Conservation (phyloP, 495 filamentous ascomycete species). For the Durotheca rogersii region DNA sequence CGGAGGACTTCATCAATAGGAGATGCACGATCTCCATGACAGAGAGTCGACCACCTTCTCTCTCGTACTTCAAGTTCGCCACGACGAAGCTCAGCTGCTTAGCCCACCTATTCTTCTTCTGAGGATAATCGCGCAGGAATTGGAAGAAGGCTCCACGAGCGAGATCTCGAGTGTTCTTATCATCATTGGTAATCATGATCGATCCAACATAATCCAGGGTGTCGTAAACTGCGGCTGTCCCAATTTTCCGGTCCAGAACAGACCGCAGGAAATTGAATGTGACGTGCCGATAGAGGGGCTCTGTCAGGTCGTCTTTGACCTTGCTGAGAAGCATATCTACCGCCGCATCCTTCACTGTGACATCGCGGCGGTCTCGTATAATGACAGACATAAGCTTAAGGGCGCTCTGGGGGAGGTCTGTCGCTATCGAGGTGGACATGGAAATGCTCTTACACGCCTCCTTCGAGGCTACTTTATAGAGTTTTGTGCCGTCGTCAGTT, state of each 20-base stretch:
- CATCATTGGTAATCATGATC: constrained; percentile 97
- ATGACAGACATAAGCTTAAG: constrained; percentile 84
- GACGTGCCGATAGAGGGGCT: constrained; percentile 84
- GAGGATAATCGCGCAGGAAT: constrained; percentile 92
- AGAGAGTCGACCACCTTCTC: constrained; percentile 82
- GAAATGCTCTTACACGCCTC: constrained; percentile 70
- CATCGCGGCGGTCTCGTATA: constrained; percentile 73
- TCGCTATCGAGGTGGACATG: constrained; percentile 67
- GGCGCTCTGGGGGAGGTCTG: constrained; percentile 79
- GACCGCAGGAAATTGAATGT: constrained; percentile 91
- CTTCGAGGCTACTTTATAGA: constrained; percentile 82
- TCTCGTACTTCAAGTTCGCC: constrained; percentile 86
- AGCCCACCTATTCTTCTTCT: constrained; percentile 78
- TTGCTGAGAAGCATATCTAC: constrained; percentile 81
- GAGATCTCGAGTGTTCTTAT: constrained; percentile 77
- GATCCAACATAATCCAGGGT: constrained; percentile 79
- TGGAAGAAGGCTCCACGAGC: constrained; percentile 89
- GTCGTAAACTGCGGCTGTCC: constrained; percentile 88
- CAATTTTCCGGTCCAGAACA: constrained; percentile 77
- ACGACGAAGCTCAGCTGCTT: constrained; percentile 89
- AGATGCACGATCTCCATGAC: constrained; percentile 88
- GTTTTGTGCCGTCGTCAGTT: constrained; percentile 64
- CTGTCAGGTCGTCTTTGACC: constrained; percentile 84
- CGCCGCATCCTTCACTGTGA: constrained; percentile 74
- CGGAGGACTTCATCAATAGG: constrained; percentile 75